Evolutionary conservation across 2,329 filamentous ascomycete species (phyloP).

Genomic region (Cercospora brassicicola): DNA sequence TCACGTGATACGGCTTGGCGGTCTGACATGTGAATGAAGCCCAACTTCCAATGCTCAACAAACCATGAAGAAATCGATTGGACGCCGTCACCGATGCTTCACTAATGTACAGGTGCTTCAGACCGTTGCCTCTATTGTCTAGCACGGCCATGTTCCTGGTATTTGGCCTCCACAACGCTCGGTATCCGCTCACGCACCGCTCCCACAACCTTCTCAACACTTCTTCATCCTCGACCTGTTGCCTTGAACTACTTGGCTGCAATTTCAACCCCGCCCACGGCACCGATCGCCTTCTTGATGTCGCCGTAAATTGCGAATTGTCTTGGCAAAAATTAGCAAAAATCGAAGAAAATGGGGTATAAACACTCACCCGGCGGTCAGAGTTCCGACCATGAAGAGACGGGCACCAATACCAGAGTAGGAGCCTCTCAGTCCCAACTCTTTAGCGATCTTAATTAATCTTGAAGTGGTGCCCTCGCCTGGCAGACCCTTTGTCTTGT

Average conservation of each 20-base stretch:
- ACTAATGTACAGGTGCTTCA: conserved; percentile 1
- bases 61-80: too few relatives aligned
- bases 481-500: conserved; percentile 86
- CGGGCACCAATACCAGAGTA: conserved; percentile 80
- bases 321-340: background rate
- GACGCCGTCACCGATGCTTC: background rate
- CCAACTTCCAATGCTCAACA: too few relatives aligned
- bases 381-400: conserved; percentile 72
- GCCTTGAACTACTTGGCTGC: conserved; percentile 26
- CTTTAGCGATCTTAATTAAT: conserved; percentile 83
- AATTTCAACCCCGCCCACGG: conserved; percentile 75
- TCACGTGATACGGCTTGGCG: background rate
- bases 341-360: background rate
- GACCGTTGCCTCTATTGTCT: background rate
- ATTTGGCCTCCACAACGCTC: background rate
- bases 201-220: too few relatives aligned
- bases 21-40: background rate
- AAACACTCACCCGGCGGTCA: conserved; percentile 64
- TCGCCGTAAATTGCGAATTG: background rate
- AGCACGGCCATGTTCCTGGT: background rate
- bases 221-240: too few relatives aligned
- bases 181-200: too few relatives aligned
- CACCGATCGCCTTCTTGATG: conserved; percentile 54
- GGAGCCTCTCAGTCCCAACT: conserved; percentile 73
- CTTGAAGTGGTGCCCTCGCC: conserved; percentile 80